Percentiles rank a stretch among this genome's conserved stretches.
These are phyloP conservation scores for Corylus avellana DNA, from an alignment of 306 rosid genomes.

Conservation along the genomic window DNA sequence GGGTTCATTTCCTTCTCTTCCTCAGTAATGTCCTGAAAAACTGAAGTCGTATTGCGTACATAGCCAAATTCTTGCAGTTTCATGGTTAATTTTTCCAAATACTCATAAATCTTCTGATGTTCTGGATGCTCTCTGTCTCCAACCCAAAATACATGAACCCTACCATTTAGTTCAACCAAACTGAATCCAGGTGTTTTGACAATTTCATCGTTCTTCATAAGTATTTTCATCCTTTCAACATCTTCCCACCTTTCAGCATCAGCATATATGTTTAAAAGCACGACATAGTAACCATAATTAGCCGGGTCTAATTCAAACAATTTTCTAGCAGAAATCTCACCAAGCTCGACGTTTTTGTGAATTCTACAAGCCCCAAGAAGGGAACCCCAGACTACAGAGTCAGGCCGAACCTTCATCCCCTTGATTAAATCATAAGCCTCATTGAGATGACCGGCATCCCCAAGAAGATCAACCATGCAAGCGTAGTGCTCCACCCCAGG, in stretches of 20 bases:
- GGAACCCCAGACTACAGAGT: conserved; percentile 76
- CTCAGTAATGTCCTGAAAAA: conserved; percentile 75
- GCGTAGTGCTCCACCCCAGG: conserved; percentile 80
- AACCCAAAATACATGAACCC: conserved; percentile 65
- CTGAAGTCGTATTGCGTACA: conserved; percentile 56
- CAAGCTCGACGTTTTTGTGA: conserved; percentile 70
- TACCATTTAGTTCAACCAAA: conserved; percentile 73
- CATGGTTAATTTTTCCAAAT: conserved; percentile 50
- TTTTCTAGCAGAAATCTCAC: conserved; percentile 64
- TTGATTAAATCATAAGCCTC: conserved; percentile 68
- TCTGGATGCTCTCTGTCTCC: conserved; percentile 83
- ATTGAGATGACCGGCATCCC: conserved; percentile 66
- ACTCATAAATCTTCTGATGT: conserved; percentile 56
- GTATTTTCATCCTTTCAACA: conserved; percentile 66
- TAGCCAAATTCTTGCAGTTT: conserved; percentile 70
- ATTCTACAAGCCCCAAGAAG: conserved; percentile 76
- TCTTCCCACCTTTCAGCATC: conserved; percentile 78
- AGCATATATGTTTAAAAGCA: conserved; percentile 77
- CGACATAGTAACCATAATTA: conserved; percentile 73
- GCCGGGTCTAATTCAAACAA: conserved; percentile 71
- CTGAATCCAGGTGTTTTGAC: conserved; percentile 80
- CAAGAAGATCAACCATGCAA: conserved; percentile 83
- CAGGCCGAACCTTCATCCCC: conserved; percentile 69
- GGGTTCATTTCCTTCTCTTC: conserved; percentile 72
- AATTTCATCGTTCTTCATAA: conserved; percentile 60